phyloP scores from a whole-genome alignment of 2,329 filamentous ascomycete genomes.

The Domatiomyces catenatus region DNA sequence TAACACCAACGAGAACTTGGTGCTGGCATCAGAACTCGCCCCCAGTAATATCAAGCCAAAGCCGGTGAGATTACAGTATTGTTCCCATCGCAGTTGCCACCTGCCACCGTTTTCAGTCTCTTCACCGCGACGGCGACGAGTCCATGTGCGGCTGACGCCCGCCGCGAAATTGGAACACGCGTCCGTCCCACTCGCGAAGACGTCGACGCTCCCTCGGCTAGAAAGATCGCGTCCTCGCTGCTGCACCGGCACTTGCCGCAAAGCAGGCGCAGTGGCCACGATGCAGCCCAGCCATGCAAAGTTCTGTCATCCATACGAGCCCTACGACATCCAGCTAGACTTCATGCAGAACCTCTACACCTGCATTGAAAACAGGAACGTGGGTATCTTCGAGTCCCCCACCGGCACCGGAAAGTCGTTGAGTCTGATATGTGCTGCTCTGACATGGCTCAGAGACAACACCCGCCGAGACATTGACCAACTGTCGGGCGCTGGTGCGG shows the following conservation, averaged over 20 bases:
- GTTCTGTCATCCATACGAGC: conserved; percentile 76
- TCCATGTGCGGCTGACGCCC: not conserved
- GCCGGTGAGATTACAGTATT: not conserved
- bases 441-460: conserved; percentile 81
- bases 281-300: conserved; percentile 31
- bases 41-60: not conserved
- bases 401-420: conserved; percentile 87
- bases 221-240: not conserved
- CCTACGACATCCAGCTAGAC: conserved; percentile 72
- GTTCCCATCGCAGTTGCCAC: not conserved
- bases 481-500: conserved; percentile 21
- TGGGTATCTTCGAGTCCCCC: conserved; percentile 86
- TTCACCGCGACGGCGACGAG: not conserved
- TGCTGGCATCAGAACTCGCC: too few relatives aligned
- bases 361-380: conserved; percentile 61
- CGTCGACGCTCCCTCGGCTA: not conserved
- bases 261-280: not conserved
- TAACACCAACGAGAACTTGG: too few relatives aligned
- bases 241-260: not conserved
- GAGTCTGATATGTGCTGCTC: conserved; percentile 72
- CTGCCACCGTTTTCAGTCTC: not conserved
- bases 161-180: not conserved
- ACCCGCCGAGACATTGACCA: conserved; percentile 36
- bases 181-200: not conserved
- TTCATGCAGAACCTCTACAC: conserved; percentile 77